Conservation (phyloP, 768 basidiomycete genomes). For the Holtermanniella nyarrowii region DNA sequence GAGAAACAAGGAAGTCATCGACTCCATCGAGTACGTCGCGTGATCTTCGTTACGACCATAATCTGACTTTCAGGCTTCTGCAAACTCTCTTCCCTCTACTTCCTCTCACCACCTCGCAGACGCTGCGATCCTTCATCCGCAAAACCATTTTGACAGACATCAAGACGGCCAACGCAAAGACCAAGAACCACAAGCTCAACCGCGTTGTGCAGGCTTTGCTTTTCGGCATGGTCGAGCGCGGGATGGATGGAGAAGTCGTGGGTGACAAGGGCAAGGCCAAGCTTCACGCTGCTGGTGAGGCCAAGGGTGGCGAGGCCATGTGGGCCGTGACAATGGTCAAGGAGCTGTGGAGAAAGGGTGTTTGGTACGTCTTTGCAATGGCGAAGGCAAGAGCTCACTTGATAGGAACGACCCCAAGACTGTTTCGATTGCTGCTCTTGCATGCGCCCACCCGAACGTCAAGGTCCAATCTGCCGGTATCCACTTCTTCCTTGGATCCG, state of each 20-base stretch:
- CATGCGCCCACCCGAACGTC: constrained; percentile 82
- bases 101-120: constrained; percentile 78
- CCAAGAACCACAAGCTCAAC: constrained; percentile 92
- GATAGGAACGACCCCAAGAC: constrained; percentile 78
- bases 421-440: constrained; percentile 80
- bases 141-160: constrained; percentile 94
- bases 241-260: constrained; percentile 67
- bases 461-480: constrained; percentile 91
- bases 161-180: constrained; percentile 71
- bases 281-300: constrained; percentile 36
- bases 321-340: constrained; percentile 92
- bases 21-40: constrained; percentile 71
- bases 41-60: not conserved
- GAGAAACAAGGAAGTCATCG: constrained; percentile 81
- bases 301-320: constrained; percentile 73
- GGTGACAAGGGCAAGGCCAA: constrained; percentile 61
- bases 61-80: constrained; percentile 53
- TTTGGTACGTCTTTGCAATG: constrained; percentile 50
- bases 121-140: constrained; percentile 74
- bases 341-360: constrained; percentile 85
- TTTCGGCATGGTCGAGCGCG: constrained; percentile 89
- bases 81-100: constrained; percentile 88
- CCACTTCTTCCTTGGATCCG: constrained; percentile 92
- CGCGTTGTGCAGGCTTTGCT: constrained; percentile 90
- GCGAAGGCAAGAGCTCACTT: not conserved